Evolutionary conservation across 768 basidiomycete genomes (phyloP), one percentile per base, ranked within the genome.

Genomic region (Epithele typhae): DNA sequence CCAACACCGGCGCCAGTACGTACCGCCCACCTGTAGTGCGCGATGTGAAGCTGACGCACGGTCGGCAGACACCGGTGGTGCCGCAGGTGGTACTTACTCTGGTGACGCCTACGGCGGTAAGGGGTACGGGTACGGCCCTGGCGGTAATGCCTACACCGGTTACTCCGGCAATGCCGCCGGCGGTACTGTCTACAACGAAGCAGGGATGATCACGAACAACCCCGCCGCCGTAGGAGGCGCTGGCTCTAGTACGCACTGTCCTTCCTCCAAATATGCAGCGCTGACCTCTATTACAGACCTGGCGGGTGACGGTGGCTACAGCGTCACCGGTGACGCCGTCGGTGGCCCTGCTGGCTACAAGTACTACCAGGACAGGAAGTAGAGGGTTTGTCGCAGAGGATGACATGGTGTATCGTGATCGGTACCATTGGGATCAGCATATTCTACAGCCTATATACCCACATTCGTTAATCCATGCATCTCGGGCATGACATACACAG

Each of bases 91-190:
- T 25, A 50, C 51, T 4, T 47, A 52, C 46, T 56, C 55, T 18
- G 58, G 58, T 39, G 45, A 50, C 22, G 58, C 58, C 17, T 42
- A 40, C 11, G 58, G 58, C 19, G 58, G 58, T 37, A 49, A 54
- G 24, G 58, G 58, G 37, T 39, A 52, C 21, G 54, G 55, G 15
- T 37, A 46, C 30, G 58, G 58, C 18, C 58, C 58, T n/a, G 58
- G 58, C 9, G 58, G 58, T 47, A 59, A 59, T 46, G 55, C 55
- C 10, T 59, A 59, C 53, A 56, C 17, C 37, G 58, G 58, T 22
- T n/a, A 48, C 2, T 51, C 58, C 8, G 54, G 55, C 18, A 27
- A 45, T 7, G 49, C 58, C 25, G 23, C 15, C 14, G 58, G 58
- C 17, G 58, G 58, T 17, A 37, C 33, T 23, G 50, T 59, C 37